These are phyloP conservation scores for Fusarium sarcochroum DNA, from an alignment of 2,329 filamentous ascomycete genomes.

Conservation along the genomic window DNA sequence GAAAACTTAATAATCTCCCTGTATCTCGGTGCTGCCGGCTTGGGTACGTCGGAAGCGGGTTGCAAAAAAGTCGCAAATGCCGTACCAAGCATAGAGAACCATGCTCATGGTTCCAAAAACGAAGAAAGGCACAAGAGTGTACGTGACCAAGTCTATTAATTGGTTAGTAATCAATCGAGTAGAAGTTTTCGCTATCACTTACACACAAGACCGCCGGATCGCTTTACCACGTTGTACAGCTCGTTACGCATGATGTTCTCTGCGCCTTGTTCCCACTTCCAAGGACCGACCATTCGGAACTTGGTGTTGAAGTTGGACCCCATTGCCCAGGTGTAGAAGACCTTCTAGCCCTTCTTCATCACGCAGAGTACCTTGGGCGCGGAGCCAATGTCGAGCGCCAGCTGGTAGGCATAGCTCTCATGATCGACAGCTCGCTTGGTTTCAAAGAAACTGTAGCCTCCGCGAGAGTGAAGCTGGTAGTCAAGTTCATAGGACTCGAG, in stretches of 20 bases:
- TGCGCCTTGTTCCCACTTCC: slow-evolving; percentile 56
- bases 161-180: slow-evolving; percentile 18
- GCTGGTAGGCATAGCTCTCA: slow-evolving; percentile 65
- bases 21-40: neutral
- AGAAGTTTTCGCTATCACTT: slow-evolving; percentile 35
- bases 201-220: slow-evolving; percentile 56
- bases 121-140: slow-evolving; percentile 54
- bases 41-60: neutral
- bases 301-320: slow-evolving; percentile 65
- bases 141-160: slow-evolving; percentile 52
- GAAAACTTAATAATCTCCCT: too few species aligned
- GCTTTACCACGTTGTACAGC: slow-evolving; percentile 56
- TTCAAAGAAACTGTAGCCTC: slow-evolving; percentile 52
- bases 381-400: slow-evolving; percentile 62
- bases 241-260: slow-evolving; percentile 58
- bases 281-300: slow-evolving; percentile 62
- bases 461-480: slow-evolving; percentile 56
- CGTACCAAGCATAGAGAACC: slow-evolving; percentile 44
- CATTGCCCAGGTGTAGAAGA: slow-evolving; percentile 62
- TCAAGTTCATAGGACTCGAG: slow-evolving; percentile 56
- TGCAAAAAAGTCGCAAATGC: slow-evolving; percentile 21
- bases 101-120: slow-evolving; percentile 55
- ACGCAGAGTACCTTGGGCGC: slow-evolving; percentile 57
- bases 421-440: slow-evolving; percentile 62
- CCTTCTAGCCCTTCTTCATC: slow-evolving; percentile 53